Evolutionary conservation across 805 yeast species (phyloP).

Genomic region (Cyberlindnera maclurae): DNA sequence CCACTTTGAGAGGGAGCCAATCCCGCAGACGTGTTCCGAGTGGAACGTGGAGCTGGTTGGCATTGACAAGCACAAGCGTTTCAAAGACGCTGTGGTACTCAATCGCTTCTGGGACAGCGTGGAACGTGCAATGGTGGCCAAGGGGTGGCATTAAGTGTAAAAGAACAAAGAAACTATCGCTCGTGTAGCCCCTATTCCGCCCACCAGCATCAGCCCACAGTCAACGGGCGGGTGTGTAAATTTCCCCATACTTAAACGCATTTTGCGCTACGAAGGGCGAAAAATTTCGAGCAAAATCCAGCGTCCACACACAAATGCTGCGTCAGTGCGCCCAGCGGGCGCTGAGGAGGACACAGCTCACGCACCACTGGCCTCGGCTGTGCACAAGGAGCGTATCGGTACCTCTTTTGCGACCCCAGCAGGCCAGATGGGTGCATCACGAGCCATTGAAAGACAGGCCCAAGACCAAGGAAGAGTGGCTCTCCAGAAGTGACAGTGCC

Average conservation of each 20-base stretch:
- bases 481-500: constrained; percentile 36
- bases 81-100: constrained; percentile 81
- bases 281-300: too few relatives aligned
- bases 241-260: too few relatives aligned
- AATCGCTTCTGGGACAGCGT: constrained; percentile 80
- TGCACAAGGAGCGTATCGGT: too few relatives aligned
- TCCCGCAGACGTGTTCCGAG: constrained; percentile 66
- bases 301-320: neutral
- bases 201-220: too few relatives aligned
- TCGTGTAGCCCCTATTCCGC: too few relatives aligned
- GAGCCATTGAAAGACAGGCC: constrained; percentile 3
- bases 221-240: too few relatives aligned
- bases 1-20: constrained; percentile 67
- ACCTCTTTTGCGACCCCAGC: too few relatives aligned
- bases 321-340: constrained; percentile 1
- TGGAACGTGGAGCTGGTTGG: constrained; percentile 85
- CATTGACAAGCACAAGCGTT: constrained; percentile 76
- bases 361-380: too few relatives aligned
- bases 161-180: too few relatives aligned
- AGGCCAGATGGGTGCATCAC: neutral
- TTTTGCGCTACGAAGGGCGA: too few relatives aligned
- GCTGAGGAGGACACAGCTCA: neutral
- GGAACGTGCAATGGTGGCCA: constrained; percentile 62
- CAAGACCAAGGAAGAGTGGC: constrained; percentile 31
- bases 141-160: constrained; percentile 36